Evolutionary conservation across 371 early-diverging fungal species (phyloP).

Genomic region (Dinochytrium kinnereticum): DNA sequence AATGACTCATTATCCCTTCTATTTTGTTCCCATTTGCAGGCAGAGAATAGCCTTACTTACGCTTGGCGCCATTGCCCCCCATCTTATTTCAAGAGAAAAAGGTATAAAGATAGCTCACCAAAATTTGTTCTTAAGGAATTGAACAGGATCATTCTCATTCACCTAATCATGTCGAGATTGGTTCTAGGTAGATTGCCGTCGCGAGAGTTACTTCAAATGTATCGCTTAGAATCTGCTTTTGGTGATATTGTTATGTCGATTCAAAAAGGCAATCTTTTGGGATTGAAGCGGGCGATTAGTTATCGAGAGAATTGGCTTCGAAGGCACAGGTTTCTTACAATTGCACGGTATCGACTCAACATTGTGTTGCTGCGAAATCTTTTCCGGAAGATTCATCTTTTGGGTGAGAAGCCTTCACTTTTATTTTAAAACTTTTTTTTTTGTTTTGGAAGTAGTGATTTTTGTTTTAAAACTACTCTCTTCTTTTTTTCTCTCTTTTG

Average conservation of each 20-base stretch:
- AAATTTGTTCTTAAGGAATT: background rate
- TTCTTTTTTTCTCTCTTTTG: background rate
- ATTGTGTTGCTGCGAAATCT: background rate
- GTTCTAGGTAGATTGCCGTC: background rate
- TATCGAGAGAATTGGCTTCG: background rate
- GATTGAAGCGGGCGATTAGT: background rate
- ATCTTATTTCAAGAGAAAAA: background rate
- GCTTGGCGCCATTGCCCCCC: background rate
- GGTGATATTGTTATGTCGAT: background rate
- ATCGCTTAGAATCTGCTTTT: background rate
- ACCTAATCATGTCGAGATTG: background rate
- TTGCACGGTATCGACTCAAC: background rate
- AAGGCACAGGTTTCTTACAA: slow-evolving; percentile 4
- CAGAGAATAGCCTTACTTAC: background rate
- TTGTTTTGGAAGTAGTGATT: too few relatives aligned
- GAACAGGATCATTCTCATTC: background rate
- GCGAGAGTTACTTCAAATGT: background rate
- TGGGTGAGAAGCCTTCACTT: background rate
- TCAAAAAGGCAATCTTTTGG: background rate
- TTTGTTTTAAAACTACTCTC: too few relatives aligned
- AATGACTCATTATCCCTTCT: background rate
- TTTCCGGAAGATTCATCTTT: background rate
- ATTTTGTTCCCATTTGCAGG: too few relatives aligned
- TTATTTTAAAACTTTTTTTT: background rate
- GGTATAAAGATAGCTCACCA: background rate